phyloP scores from a whole-genome alignment of 192 early-diverging fungal species.

The Gaertneriomyces sp. region DNA sequence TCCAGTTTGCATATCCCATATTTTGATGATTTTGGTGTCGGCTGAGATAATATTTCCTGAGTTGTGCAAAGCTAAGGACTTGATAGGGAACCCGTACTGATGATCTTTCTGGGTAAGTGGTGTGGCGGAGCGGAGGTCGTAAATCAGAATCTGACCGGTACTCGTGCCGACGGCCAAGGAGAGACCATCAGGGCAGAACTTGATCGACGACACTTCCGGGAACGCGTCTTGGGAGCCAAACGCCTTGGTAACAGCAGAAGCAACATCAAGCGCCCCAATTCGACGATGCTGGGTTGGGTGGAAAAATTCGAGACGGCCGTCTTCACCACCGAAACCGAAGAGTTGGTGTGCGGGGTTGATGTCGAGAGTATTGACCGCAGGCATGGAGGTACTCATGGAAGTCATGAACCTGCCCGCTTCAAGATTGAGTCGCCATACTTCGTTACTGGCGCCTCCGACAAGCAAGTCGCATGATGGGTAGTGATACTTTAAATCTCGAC shows the following conservation, averaged over 20 bases:
- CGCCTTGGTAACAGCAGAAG: constrained; percentile 27
- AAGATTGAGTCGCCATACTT: constrained; percentile 88
- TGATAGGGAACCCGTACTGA: constrained; percentile 94
- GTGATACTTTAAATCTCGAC: constrained; percentile 86
- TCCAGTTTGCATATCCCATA: constrained; percentile 87
- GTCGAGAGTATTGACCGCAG: constrained; percentile 51
- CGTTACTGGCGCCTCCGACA: constrained; percentile 70
- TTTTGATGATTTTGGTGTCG: constrained; percentile 87
- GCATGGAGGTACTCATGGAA: constrained; percentile 67
- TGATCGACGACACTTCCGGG: constrained; percentile 70
- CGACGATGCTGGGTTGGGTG: constrained; percentile 69
- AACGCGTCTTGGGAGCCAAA: constrained; percentile 37
- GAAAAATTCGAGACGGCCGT: constrained; percentile 93
- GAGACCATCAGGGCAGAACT: constrained; percentile 84
- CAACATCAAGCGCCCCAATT: constrained; percentile 66
- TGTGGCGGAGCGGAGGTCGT: constrained; percentile 82
- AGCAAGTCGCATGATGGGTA: constrained; percentile 88
- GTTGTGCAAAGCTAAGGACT: constrained; percentile 75
- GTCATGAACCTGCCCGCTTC: constrained; percentile 90
- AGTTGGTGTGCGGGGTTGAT: constrained; percentile 93
- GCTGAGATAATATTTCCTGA: constrained; percentile 78
- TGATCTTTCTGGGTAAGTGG: constrained; percentile 94
- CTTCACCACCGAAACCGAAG: constrained; percentile 82
- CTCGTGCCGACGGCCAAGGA: constrained; percentile 82
- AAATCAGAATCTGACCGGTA: constrained; percentile 86